phyloP scores from a whole-genome alignment of 2,329 filamentous ascomycete species.

The Ophiostoma himal-ulmi region DNA sequence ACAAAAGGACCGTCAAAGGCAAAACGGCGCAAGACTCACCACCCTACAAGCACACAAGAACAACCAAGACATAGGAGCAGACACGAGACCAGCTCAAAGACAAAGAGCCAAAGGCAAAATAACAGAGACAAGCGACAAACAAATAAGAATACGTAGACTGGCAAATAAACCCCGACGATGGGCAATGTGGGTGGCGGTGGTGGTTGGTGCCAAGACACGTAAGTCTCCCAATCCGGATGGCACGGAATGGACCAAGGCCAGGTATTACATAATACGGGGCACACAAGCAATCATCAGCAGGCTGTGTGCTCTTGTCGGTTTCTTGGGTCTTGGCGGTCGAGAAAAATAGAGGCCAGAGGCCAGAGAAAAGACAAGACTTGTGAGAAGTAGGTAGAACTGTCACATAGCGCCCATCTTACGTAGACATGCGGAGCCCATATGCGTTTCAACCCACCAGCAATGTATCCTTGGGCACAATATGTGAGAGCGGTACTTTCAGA shows the following conservation, averaged over 20 bases:
- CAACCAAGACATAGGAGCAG: not conserved
- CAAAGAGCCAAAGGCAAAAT: not conserved
- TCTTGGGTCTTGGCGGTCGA: not conserved
- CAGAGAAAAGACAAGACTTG: too few species aligned
- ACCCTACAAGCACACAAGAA: not conserved
- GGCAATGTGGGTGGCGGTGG: not conserved
- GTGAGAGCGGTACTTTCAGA: not conserved
- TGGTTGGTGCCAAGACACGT: slow-evolving; percentile 14
- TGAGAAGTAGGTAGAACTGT: not conserved
- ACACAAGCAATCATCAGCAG: not conserved
- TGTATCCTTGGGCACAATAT: not conserved
- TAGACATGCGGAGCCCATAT: slow-evolving; percentile 13
- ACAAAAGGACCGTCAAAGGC: not conserved
- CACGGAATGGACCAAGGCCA: slow-evolving; percentile 9
- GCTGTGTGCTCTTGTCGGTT: slow-evolving; percentile 1
- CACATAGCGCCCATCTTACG: slow-evolving; percentile 4
- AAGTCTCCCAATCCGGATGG: slow-evolving; percentile 20
- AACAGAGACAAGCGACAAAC: too few species aligned
- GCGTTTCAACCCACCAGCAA: not conserved
- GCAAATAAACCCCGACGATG: slow-evolving; percentile 6
- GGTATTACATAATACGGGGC: not conserved
- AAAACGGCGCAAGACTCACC: not conserved
- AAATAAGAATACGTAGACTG: slow-evolving; percentile 10
- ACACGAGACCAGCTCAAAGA: not conserved
- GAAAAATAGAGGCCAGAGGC: not conserved